Evolutionary conservation across 2,329 filamentous ascomycete genomes (phyloP), one percentile per base, ranked within the genome.

Genomic region (Arthroderma uncinatum): DNA sequence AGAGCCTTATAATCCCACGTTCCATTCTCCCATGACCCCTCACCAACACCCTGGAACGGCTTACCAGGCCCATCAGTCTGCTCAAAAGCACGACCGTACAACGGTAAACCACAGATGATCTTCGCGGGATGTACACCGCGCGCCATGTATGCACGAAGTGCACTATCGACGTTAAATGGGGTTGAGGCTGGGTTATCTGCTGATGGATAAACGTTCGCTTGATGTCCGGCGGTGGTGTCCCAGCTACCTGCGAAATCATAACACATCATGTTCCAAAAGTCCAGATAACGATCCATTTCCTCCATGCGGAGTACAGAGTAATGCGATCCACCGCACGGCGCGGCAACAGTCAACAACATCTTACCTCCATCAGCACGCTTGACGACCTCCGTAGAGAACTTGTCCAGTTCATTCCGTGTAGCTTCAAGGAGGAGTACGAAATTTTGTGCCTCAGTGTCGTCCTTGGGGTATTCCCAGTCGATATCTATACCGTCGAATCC

Each of bases 1-100:
- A 97, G 78, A 25, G 78, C 83, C 76, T 95, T 96, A 77, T 86
- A 96, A 71, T 97, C 92, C 76, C 87, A 88, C 0, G 95, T 82
- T 0, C 90, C 90, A 8, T 80, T 77, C 74, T 96, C 91, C 86
- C 87, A 96, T 56, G 80, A 87, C 0, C 90, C 92, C 57, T 84
- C 78, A 1, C 90, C 91, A 7, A 88, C 78, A 6, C 89, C 90
- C 54, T 71, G 79, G 72, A 80, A 96, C 0, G 82, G 73, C 28
- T 76, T 70, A 0, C 92, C 92, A 0, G 83, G 80, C 0, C 91
- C 91, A 23, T 85, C 79, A 0, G 92, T 96, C 61, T 83, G 81
- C 64, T 83, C 78, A 69, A 96, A 97, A 0, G 88, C 83, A 36
- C 91, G 87, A 1, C 92, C 92, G 68, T 96, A 97, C 10, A 97